A percentile compares a stretch with the other conserved stretches of the same genome.
These are phyloP conservation scores for Colletotrichum noveboracense DNA, from an alignment of 2,329 filamentous ascomycete genomes.

Conservation along the genomic window DNA sequence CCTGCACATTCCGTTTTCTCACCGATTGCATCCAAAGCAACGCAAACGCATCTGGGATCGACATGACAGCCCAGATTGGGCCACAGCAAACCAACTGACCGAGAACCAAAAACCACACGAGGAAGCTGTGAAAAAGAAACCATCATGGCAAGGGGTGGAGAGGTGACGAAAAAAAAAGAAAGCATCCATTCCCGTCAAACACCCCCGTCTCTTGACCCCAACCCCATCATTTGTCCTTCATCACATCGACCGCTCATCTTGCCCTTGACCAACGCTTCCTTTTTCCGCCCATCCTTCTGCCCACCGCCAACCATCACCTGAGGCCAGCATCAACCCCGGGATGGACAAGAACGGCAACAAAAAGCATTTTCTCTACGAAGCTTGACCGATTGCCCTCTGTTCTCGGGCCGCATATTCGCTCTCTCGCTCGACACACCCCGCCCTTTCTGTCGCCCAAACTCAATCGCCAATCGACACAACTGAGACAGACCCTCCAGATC, in stretches of 20 bases:
- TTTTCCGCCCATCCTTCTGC: neutral
- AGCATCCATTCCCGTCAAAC: conserved; percentile 4
- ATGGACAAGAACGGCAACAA: neutral
- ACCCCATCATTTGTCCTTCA: conserved; percentile 9
- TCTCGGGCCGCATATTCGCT: neutral
- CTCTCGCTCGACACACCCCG: neutral
- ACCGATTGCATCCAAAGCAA: conserved; percentile 14
- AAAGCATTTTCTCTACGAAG: neutral
- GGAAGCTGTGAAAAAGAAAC: neutral
- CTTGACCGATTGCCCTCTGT: neutral
- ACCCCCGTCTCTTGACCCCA: neutral
- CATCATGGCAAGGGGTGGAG: neutral
- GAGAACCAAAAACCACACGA: neutral
- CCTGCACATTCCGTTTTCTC: conserved; percentile 6
- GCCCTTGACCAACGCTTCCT: conserved; percentile 1
- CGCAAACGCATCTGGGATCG: conserved; percentile 10
- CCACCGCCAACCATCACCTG: neutral
- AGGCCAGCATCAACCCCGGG: neutral
- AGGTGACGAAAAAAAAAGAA: neutral
- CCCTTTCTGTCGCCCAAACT: neutral
- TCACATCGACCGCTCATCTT: conserved; percentile 1
- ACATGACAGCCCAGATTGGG: neutral
- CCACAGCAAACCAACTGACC: neutral
- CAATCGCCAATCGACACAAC: conserved; percentile 13
- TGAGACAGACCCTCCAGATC: conserved; percentile 18